Conservation (phyloP, 148 eudicot species). For the Silene latifolia region DNA sequence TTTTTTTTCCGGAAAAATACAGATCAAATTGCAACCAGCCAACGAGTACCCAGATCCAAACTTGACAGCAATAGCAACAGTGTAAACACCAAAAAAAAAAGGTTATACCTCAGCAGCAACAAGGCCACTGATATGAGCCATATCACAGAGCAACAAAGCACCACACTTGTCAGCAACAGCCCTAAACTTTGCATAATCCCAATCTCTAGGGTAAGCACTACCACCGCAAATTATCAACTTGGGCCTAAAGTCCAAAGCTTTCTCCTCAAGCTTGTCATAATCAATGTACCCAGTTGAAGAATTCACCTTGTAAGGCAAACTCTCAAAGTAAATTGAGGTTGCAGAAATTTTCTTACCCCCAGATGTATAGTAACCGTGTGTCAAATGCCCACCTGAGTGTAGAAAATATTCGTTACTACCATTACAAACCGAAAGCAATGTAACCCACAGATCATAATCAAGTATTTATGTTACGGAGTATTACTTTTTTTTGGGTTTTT, state of each 20-base stretch:
- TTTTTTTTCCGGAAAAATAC: background rate
- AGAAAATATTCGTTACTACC: background rate
- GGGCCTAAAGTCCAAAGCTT: constrained; percentile 92
- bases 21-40: constrained; percentile 1
- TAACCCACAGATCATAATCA: background rate
- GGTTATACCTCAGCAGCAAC: constrained; percentile 92
- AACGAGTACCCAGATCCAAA: constrained; percentile 14
- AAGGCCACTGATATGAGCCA: constrained; percentile 99
- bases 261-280: constrained; percentile 86
- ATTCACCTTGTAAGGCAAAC: constrained; percentile 92
- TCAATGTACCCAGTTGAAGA: constrained; percentile 73
- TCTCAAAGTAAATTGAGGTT: constrained; percentile 92
- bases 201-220: constrained; percentile 93
- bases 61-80: background rate
- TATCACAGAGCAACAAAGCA: constrained; percentile 86
- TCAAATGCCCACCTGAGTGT: constrained; percentile 66
- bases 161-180: constrained; percentile 82
- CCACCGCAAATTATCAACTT: constrained; percentile 92
- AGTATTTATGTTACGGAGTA: no score
- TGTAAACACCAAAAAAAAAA: background rate
- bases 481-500: no score
- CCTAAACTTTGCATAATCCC: constrained; percentile 76
- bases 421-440: background rate
- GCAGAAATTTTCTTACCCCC: constrained; percentile 87
- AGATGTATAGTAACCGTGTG: constrained; percentile 88